These are phyloP conservation scores for Xylogone sp. DNA, from an alignment of 2,329 filamentous ascomycete genomes.

Conservation along the genomic window DNA sequence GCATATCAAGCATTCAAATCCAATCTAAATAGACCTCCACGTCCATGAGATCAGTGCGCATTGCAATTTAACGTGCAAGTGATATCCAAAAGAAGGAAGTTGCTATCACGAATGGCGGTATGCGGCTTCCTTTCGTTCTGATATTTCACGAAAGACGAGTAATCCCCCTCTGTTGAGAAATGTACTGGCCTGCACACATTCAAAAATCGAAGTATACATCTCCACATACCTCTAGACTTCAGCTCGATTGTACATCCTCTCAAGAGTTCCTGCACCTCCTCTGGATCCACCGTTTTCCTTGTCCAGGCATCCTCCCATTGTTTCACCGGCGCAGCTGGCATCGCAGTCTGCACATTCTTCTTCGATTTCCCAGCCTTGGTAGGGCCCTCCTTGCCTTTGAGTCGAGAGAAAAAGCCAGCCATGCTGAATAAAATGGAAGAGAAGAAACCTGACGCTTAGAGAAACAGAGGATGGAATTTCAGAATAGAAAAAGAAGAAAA, in stretches of 20 bases:
- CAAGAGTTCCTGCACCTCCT: constrained; percentile 87
- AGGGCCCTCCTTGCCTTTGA: constrained; percentile 69
- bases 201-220: not conserved
- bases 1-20: not conserved
- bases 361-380: constrained; percentile 52
- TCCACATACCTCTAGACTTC: constrained; percentile 81
- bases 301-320: constrained; percentile 87
- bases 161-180: too few species aligned
- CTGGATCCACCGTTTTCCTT: constrained; percentile 75
- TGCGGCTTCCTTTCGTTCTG: too few species aligned
- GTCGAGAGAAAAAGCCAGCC: constrained; percentile 29
- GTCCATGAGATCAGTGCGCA: too few species aligned
- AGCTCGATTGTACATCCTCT: constrained; percentile 84
- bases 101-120: too few species aligned
- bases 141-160: too few species aligned
- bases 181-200: too few species aligned
- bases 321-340: constrained; percentile 54
- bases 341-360: constrained; percentile 56
- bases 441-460: not conserved
- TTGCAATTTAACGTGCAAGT: not conserved
- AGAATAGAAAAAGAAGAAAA: too few species aligned
- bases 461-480: too few species aligned
- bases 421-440: constrained; percentile 7
- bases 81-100: too few species aligned
- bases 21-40: not conserved